Base-by-base conservation (phyloP, 495 filamentous ascomycete genomes). In the Halenospora varia region DNA sequence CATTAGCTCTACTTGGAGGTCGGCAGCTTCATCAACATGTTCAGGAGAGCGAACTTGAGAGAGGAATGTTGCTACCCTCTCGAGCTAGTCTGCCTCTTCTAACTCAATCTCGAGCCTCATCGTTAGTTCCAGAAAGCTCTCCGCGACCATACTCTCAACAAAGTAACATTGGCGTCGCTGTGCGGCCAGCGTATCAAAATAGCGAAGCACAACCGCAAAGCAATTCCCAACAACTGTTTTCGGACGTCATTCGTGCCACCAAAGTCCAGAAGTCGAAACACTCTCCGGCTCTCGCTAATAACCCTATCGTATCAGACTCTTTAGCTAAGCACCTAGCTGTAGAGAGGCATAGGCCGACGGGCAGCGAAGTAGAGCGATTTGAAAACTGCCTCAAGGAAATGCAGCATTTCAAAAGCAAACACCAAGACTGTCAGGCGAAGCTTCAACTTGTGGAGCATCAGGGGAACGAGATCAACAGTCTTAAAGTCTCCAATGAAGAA, bases 201-300 rank as follows among this genome's bases (percentile, higher is more conserved):
- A 26, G 51, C 8, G 25, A 42, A 2, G n/a, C 42, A 20, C 22
- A 19, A 2, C 49, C 39, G 25, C 19, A 52, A 24, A 29, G 20
- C 10, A 29, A 48, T 23, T 18, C 39, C 42, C 39, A 55, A 40
- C 0, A 10, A 1, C 6, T 29, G 48, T 0, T 41, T 18, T 22
- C 49, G 17, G 13, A 18, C 25, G 20, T 15, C 10, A 50, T 10
- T 20, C 49, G 17, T 25, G 11, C 50, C 4, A 24, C 29, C 1
- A 58, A 55, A 39, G 17, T 59, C 45, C 45, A 44, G 18, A 56
- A 51, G 20, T 51, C 58, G 15, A 41, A 39, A 40, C 8, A 3
- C 13, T 22, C 23, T 6, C 3, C 9, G 23, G 25, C 11, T 17
- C 25, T 17, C 22, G 2, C 0, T 1, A 42, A 51, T 13, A 17